Evolutionary conservation across 2,329 filamentous ascomycete species (phyloP), one percentile per base, ranked within the genome.

Genomic region (Fusarium sp.): DNA sequence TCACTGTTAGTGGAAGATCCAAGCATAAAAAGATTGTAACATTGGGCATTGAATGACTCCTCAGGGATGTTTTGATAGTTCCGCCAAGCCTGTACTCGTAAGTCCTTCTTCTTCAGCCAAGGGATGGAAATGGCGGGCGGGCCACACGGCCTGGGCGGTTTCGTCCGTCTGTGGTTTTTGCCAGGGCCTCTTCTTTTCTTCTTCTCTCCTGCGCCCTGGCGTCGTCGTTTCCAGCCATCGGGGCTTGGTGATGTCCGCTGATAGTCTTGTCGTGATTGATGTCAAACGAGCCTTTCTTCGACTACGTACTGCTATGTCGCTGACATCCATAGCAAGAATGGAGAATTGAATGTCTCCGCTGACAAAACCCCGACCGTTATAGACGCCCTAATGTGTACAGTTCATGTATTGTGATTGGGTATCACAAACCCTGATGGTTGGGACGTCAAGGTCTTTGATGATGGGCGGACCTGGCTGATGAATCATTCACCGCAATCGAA

Each of bases 401-500:
- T 45, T 39, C 14, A 33, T 28, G 39, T 66, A 26, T 47, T 24
- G 22, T 68, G 73, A 75, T 74, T 75, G 66, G 70, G 10, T 33
- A 13, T 60, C 12, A 18, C 17, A 39, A 35, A 63, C 47, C 56
- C 56, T 60, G 64, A 42, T 59, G 73, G 69, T 47, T 71, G 72
- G 73, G 67, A 54, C 69, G 60, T 68, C 65, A 70, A 68, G 69
- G 55, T 70, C 54, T 51, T 58, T 66, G 55, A 47, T 60, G 68
- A 74, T 72, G 72, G 35, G 59, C 42, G 52, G 66, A 62, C 57
- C 49, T 58, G 39, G 70, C 70, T 75, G 73, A 75, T 75, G 73
- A 75, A 75, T 75, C 73, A 75, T 71, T 72, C 68, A 44, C 72
- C 72, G 44, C 57, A 38, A 63, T 73, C 57, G 47, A 66, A 70